Evolutionary conservation across 768 basidiomycete genomes (phyloP).

Genomic region (Auriculariales sp.): DNA sequence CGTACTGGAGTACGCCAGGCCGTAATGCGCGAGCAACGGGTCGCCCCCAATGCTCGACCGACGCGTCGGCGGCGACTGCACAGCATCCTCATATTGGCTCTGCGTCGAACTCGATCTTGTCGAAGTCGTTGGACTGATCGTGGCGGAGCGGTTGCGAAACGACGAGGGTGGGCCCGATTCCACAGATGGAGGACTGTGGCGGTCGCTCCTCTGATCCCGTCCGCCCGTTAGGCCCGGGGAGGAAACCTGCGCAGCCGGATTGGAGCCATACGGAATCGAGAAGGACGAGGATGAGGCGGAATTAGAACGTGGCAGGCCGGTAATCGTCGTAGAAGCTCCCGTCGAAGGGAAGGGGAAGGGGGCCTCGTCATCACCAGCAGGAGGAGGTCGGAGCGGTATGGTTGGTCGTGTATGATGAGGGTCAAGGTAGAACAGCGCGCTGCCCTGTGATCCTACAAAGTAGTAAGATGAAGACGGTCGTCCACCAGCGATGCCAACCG

Average conservation of each 20-base stretch:
- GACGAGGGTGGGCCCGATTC: constrained; percentile 11
- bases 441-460: constrained; percentile 86
- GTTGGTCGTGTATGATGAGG: constrained; percentile 69
- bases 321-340: background rate
- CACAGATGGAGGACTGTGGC: constrained; percentile 27
- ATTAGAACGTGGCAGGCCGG: constrained; percentile 2
- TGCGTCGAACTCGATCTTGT: constrained; percentile 22
- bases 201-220: background rate
- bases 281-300: constrained; percentile 1
- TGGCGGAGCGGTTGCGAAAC: background rate
- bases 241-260: too few species aligned
- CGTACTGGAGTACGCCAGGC: constrained; percentile 50
- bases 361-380: constrained; percentile 11
- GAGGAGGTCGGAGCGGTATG: constrained; percentile 48
- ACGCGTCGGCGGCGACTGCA: constrained; percentile 13
- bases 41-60: constrained; percentile 22
- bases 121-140: constrained; percentile 15
- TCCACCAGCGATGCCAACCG: constrained; percentile 92
- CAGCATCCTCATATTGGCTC: background rate
- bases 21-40: constrained; percentile 44
- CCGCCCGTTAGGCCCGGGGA: too few species aligned
- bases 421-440: constrained; percentile 73
- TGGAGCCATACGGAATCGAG: constrained; percentile 1
- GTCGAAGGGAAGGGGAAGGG: background rate
- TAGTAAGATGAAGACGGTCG: constrained; percentile 96